Percentiles rank a stretch among this genome's conserved stretches.
These are phyloP conservation scores for Zygoascus sp. DNA, from an alignment of 1,139 yeast species.

Conservation along the genomic window DNA sequence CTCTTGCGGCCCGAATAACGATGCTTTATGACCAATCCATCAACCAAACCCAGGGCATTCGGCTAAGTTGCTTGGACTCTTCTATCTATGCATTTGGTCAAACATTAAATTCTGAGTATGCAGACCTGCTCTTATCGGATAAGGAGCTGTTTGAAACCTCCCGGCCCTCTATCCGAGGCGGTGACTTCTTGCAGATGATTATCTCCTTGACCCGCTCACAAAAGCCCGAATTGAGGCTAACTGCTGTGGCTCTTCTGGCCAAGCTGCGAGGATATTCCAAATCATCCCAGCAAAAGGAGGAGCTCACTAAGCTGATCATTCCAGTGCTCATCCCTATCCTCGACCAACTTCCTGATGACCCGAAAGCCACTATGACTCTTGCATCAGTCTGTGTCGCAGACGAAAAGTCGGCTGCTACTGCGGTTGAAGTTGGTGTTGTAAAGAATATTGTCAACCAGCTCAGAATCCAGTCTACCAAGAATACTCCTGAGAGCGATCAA, in stretches of 20 bases:
- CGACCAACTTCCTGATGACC: slow-evolving; percentile 25
- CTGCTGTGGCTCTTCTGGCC: slow-evolving; percentile 33
- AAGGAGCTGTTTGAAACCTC: slow-evolving; percentile 1
- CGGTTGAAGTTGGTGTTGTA: slow-evolving; percentile 36
- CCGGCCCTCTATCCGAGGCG: background rate
- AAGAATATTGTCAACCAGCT: slow-evolving; percentile 25
- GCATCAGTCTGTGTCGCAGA: slow-evolving; percentile 33
- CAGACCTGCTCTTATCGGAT: background rate
- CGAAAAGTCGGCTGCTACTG: slow-evolving; percentile 31
- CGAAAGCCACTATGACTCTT: slow-evolving; percentile 29
- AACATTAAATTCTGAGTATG: background rate
- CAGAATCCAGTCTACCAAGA: slow-evolving; percentile 19
- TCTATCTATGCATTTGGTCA: slow-evolving; percentile 8
- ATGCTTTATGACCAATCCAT: slow-evolving; percentile 14
- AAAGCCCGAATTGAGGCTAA: slow-evolving; percentile 26
- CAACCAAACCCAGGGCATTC: background rate
- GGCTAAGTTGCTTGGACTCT: background rate
- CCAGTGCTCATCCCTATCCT: slow-evolving; percentile 36
- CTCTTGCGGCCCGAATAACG: slow-evolving; percentile 21
- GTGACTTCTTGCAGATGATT: slow-evolving; percentile 4
- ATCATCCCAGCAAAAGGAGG: slow-evolving; percentile 21
- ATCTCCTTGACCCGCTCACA: slow-evolving; percentile 9
- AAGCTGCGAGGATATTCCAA: slow-evolving; percentile 27
- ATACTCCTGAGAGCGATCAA: slow-evolving; percentile 10
- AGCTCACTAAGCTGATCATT: slow-evolving; percentile 29